Conservation (phyloP, 768 basidiomycete species). For the Lactifluus pinguis region DNA sequence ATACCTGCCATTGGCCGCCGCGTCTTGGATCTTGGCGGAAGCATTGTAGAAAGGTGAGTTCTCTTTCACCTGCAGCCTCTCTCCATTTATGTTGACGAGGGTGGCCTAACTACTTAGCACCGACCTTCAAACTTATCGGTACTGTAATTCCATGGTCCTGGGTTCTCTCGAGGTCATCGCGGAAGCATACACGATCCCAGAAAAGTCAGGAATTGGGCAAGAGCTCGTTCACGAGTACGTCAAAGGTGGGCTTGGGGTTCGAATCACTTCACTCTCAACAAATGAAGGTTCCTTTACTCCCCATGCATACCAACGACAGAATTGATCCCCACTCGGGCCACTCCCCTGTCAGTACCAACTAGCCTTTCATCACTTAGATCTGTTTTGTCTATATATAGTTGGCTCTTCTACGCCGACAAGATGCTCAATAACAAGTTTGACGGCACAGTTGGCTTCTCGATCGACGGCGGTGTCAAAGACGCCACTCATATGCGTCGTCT, state of each 20-base stretch:
- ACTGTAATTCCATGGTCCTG: constrained; percentile 71
- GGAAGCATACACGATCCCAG: constrained; percentile 77
- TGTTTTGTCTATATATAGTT: constrained; percentile 25
- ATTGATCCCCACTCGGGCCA: constrained; percentile 60
- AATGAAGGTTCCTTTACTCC: not conserved
- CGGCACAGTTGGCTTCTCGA: constrained; percentile 61
- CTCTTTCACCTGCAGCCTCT: not conserved
- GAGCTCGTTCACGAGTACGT: constrained; percentile 48
- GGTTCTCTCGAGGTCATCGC: constrained; percentile 72
- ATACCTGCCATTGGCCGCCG: constrained; percentile 74
- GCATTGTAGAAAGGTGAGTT: constrained; percentile 73
- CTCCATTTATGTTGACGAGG: not conserved
- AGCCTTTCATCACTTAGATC: too few relatives aligned
- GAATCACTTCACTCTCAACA: not conserved
- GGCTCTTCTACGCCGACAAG: constrained; percentile 51
- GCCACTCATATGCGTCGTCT: constrained; percentile 68
- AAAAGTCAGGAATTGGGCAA: constrained; percentile 72
- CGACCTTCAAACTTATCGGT: constrained; percentile 69
- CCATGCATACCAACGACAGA: constrained; percentile 30
- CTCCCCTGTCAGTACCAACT: constrained; percentile 26
- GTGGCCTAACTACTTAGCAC: constrained; percentile 32
- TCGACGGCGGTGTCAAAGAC: constrained; percentile 86
- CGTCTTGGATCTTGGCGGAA: constrained; percentile 72
- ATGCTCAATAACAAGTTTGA: constrained; percentile 72
- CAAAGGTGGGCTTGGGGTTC: constrained; percentile 41